Percentiles rank a stretch among this genome's conserved stretches.
These are phyloP conservation scores for Boletus barrowsii DNA, from an alignment of 768 basidiomycete genomes.

Conservation along the genomic window DNA sequence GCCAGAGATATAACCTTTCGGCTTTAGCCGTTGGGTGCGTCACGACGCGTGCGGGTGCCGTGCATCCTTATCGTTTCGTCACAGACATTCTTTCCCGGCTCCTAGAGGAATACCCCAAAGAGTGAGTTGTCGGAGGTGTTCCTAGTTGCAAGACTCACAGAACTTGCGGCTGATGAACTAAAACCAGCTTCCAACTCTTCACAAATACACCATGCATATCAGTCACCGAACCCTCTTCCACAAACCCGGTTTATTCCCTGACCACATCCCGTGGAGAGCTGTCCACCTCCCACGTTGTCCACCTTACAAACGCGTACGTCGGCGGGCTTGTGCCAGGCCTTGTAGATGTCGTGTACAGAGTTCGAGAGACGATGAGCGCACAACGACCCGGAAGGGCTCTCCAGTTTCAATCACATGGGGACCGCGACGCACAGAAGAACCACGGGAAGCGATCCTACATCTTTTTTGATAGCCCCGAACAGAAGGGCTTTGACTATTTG, in stretches of 20 bases:
- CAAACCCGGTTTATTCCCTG: slow-evolving; percentile 35
- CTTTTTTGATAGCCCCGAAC: slow-evolving; percentile 45
- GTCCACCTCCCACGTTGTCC: slow-evolving; percentile 42
- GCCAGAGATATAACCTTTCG: slow-evolving; percentile 50
- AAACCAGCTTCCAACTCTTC: slow-evolving; percentile 37
- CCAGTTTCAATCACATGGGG: slow-evolving; percentile 7
- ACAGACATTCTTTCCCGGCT: slow-evolving; percentile 57
- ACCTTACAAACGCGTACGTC: slow-evolving; percentile 56
- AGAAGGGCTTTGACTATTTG: slow-evolving; percentile 59
- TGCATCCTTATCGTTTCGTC: slow-evolving; percentile 70
- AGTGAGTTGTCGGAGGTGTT: slow-evolving; percentile 22
- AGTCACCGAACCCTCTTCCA: slow-evolving; percentile 28
- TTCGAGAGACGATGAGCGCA: slow-evolving; percentile 60
- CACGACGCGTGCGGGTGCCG: slow-evolving; percentile 52
- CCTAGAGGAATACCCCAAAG: slow-evolving; percentile 43
- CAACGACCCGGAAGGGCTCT: slow-evolving; percentile 50
- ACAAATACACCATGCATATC: slow-evolving; percentile 42
- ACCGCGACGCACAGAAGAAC: slow-evolving; percentile 13
- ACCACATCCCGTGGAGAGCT: slow-evolving; percentile 43
- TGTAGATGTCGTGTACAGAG: slow-evolving; percentile 24
- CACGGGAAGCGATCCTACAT: slow-evolving; percentile 55
- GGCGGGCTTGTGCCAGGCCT: slow-evolving; percentile 45
- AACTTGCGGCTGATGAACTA: not conserved
- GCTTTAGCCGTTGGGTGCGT: slow-evolving; percentile 48
- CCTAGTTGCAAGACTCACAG: slow-evolving; percentile 2